These are phyloP conservation scores for Zoysia matrella DNA, from an alignment of 202 grass and related monocot species.

Conservation along the genomic window DNA sequence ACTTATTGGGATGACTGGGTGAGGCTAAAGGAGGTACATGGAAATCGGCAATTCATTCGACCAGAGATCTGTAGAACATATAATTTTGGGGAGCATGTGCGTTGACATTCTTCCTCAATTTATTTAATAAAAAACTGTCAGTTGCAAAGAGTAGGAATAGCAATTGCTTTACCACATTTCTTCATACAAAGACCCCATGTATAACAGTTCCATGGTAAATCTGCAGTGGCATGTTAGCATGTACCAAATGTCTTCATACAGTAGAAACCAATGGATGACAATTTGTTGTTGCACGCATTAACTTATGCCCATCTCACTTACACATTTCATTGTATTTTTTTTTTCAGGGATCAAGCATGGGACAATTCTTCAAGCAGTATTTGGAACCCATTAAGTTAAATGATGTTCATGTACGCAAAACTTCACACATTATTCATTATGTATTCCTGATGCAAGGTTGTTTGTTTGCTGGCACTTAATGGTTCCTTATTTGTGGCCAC, in stretches of 20 bases:
- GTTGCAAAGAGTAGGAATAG: background rate
- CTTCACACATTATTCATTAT: constrained; percentile 19
- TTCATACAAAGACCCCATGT: background rate
- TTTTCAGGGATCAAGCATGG: too few relatives aligned
- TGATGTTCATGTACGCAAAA: constrained; percentile 53
- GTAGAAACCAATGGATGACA: background rate
- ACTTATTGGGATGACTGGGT: too few relatives aligned
- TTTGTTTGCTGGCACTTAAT: constrained; percentile 34
- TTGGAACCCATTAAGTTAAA: too few relatives aligned
- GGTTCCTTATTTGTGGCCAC: constrained; percentile 16
- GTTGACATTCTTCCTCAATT: constrained; percentile 30
- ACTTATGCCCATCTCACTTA: constrained; percentile 32
- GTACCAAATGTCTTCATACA: background rate
- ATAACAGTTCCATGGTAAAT: background rate
- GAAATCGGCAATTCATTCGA: constrained; percentile 80
- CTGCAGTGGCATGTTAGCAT: background rate
- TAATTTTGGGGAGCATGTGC: constrained; percentile 97
- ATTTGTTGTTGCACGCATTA: constrained; percentile 31
- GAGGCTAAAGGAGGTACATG: background rate
- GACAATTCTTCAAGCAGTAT: too few relatives aligned
- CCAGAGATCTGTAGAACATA: constrained; percentile 98
- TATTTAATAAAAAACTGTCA: background rate
- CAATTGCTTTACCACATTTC: background rate
- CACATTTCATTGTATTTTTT: constrained; percentile 34
- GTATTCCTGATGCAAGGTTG: constrained; percentile 1